Evolutionary conservation across 305 asterid genomes (phyloP), one percentile per base, ranked within the genome.

Genomic region (Withania somnifera): DNA sequence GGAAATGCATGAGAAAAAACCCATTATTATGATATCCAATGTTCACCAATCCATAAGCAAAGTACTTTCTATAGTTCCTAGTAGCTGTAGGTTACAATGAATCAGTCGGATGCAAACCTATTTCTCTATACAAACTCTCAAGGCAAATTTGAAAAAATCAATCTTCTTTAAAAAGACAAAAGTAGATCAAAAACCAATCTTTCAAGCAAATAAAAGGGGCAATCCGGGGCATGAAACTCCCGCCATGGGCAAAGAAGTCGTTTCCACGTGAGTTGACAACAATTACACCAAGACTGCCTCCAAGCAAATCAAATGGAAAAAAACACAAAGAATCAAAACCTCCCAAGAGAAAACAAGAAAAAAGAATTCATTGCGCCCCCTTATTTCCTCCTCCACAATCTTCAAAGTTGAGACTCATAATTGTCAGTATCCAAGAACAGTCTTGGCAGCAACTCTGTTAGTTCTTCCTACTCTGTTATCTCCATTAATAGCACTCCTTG

Each of bases 341-440:
- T 79, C 47, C 71, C 63, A 22, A 84, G 66, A 17, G 51, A 51
- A 63, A 14, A 52, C 10, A 52, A 80, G 42, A 17, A 28, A 38
- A 68, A 8, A 57, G 7, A 67, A 81, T 57, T 54, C 19, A 51
- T 22, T 60, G 71, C 7, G 34, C 2, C 63, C 30, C 11, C 3
- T 3, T 5, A 2, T 3, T 19, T 53, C 7, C 47, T 11, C 57
- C 60, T 51, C 38, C 34, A 14, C 64, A 8, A 24, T 32, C 20
- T 40, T 32, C 38, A 14, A 8, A 54, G 24, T 7, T 57, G 64
- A 66, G 83, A 53, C 60, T 88, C 87, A 93, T 80, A 88, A 84
- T 75, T 86, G 95, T 52, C 94, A 88, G 54, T 75, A 85, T 11
- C 93, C 90, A 82, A 92, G 82, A 64, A 90, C 86, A 83, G 91